Conservation (phyloP, 768 basidiomycete genomes). For the Xerocomellus dryophilus region DNA sequence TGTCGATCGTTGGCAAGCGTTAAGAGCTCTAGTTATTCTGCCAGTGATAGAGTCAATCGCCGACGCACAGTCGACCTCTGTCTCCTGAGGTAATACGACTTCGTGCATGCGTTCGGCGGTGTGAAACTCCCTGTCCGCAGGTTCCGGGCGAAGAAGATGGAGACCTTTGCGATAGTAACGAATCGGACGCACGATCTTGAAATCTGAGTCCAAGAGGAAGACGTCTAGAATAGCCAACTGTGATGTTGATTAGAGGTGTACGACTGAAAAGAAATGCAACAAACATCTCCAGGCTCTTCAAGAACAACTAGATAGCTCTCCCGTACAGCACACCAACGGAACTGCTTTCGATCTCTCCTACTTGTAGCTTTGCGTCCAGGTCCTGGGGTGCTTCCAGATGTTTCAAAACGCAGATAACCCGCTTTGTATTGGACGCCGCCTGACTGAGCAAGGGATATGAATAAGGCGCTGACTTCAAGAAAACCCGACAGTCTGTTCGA, state of each 20-base stretch:
- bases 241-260: not conserved
- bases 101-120: constrained; percentile 19
- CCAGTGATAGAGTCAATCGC: constrained; percentile 49
- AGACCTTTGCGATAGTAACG: constrained; percentile 86
- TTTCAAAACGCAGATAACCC: constrained; percentile 68
- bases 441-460: constrained; percentile 69
- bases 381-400: constrained; percentile 47
- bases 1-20: constrained; percentile 27
- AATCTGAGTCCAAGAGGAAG: constrained; percentile 86
- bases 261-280: constrained; percentile 14
- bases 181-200: constrained; percentile 85
- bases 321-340: constrained; percentile 87
- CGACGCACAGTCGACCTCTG: constrained; percentile 37
- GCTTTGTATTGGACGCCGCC: constrained; percentile 92
- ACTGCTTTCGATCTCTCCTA: constrained; percentile 58
- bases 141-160: constrained; percentile 52
- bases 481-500: constrained; percentile 87
- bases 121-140: constrained; percentile 26
- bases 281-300: constrained; percentile 82
- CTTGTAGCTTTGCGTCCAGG: constrained; percentile 66
- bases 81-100: constrained; percentile 17
- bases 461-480: constrained; percentile 88
- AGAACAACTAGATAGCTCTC: constrained; percentile 89
- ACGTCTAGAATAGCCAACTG: constrained; percentile 91
- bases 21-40: constrained; percentile 45